Base-by-base conservation (phyloP, 1,139 yeast genomes). In the Geotrichum aggregatum region DNA sequence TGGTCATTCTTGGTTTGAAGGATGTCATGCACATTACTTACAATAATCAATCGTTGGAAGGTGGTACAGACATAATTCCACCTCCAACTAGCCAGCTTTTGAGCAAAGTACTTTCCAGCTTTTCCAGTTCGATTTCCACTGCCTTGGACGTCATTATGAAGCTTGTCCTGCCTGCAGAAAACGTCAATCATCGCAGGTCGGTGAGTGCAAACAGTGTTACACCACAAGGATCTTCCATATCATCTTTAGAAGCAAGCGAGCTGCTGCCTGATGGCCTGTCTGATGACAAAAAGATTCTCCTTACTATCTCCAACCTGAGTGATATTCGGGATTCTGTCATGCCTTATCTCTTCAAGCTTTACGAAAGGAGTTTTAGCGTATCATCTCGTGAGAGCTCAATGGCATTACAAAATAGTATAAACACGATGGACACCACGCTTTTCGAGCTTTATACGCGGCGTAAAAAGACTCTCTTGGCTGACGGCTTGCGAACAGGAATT, bases 261-360 rank as follows among this genome's bases (percentile, higher is more conserved):
- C 53, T 66, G 31, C 57, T 65, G 4, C 66, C 67, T 1, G 58
- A 59, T 41, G 64, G 63, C 44, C 49, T 62, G 62, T 66, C 61
- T 40, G 74, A 52, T 65, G 80, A 56, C 63, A 69, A 58, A 49
- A 74, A 56, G 66, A 69, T 65, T 58, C 69, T 62, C 61, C 70
- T 56, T 46, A 74, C 82, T 0, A 64, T 83, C 47, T 76, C 80
- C 52, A 82, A 83, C 60, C 65, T 83, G 51, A 75, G 74, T 51
- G 73, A 72, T 36, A 65, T 84, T 28, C 70, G 77, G 40, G 70
- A 69, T 18, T 61, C 59, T 11, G 69, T 76, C 1, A 66, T 82
- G 30, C 82, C 85, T 0, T 61, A 66, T n/a, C 64, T 81, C 18
- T 63, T 79, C 22, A 71, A 69, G 28, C 67, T 66, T 34, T 80